Conservation (phyloP, 2,329 filamentous ascomycete genomes). For the Xylariales sp. region DNA sequence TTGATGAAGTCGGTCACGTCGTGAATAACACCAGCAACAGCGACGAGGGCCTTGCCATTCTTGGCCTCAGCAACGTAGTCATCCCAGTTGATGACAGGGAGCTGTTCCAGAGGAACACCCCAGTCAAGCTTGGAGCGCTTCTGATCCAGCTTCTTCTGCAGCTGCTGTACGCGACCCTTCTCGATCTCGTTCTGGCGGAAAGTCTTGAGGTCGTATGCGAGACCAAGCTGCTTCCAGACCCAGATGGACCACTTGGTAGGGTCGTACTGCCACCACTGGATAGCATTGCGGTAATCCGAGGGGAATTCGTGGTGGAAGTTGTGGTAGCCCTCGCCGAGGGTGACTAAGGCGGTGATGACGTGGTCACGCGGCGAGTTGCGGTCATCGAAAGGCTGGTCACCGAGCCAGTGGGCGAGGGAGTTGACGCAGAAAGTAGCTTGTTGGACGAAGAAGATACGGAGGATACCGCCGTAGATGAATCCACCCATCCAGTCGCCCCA, state of each 20-base stretch:
- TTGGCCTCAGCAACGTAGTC: slow-evolving; percentile 60
- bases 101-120: slow-evolving; percentile 57
- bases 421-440: slow-evolving; percentile 51
- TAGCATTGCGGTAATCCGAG: slow-evolving; percentile 67
- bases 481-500: slow-evolving; percentile 46
- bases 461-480: slow-evolving; percentile 46
- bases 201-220: slow-evolving; percentile 64
- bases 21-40: slow-evolving; percentile 61
- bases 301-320: slow-evolving; percentile 74
- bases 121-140: slow-evolving; percentile 60
- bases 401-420: slow-evolving; percentile 48
- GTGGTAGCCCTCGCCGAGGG: slow-evolving; percentile 67
- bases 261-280: slow-evolving; percentile 67
- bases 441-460: slow-evolving; percentile 47
- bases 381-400: slow-evolving; percentile 67
- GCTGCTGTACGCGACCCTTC: slow-evolving; percentile 62
- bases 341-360: slow-evolving; percentile 62
- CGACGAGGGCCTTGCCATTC: slow-evolving; percentile 58
- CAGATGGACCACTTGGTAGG: slow-evolving; percentile 70
- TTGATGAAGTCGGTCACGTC: slow-evolving; percentile 64
- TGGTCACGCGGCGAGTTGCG: slow-evolving; percentile 67
- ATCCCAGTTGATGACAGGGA: slow-evolving; percentile 43
- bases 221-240: slow-evolving; percentile 61
- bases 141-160: slow-evolving; percentile 66
- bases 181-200: slow-evolving; percentile 66